phyloP scores from a whole-genome alignment of 805 yeast species.

The Wickerhamomyces xylosicus region DNA sequence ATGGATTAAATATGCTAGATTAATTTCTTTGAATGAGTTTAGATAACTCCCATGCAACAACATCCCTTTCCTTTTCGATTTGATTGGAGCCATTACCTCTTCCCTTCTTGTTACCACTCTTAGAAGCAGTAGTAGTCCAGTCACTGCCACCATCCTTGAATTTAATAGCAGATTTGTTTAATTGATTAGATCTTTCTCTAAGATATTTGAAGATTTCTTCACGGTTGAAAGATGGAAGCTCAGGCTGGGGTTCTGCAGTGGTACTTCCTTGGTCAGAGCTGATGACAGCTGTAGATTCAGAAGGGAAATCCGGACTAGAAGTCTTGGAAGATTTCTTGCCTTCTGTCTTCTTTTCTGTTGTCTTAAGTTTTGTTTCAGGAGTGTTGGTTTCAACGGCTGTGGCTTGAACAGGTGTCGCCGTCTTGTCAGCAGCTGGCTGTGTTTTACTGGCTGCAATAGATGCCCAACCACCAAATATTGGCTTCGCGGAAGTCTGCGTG shows the following conservation, averaged over 20 bases:
- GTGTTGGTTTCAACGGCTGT: background rate
- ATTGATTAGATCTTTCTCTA: conserved; percentile 1
- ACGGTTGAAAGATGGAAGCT: conserved; percentile 6
- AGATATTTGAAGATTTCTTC: conserved; percentile 4
- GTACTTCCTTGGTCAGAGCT: background rate
- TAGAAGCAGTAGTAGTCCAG: conserved; percentile 5
- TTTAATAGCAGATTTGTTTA: background rate
- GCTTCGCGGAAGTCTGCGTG: background rate
- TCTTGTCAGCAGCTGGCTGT: background rate
- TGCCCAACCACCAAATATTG: conserved; percentile 11
- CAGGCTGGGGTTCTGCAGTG: background rate
- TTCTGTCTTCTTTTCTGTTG: background rate
- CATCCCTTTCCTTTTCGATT: conserved; percentile 4
- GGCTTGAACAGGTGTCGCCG: background rate
- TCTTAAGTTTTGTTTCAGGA: background rate
- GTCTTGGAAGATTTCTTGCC: background rate
- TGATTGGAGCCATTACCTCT: background rate
- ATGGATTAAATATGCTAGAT: too few relatives aligned
- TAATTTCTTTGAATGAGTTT: conserved; percentile 2
- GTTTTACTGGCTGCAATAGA: conserved; percentile 10
- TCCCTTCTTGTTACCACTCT: conserved; percentile 1
- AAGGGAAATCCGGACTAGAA: background rate
- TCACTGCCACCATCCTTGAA: conserved; percentile 7
- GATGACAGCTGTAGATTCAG: background rate
- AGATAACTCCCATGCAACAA: conserved; percentile 7